Evolutionary conservation across 768 basidiomycete species (phyloP).

Genomic region (Calocera viscosa): DNA sequence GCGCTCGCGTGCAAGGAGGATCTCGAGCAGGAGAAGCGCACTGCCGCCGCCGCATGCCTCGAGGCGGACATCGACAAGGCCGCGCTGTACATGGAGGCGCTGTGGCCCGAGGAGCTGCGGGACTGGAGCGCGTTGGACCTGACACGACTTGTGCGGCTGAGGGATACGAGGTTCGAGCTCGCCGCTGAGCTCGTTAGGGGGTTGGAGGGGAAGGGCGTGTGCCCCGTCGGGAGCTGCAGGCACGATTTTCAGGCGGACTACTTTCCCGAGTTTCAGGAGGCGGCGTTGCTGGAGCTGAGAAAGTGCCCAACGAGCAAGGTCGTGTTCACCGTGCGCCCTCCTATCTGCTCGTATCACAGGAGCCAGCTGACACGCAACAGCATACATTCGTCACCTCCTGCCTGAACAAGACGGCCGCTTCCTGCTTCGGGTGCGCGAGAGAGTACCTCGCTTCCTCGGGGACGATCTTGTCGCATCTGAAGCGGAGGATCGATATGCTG

Average conservation of each 20-base stretch:
- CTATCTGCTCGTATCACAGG: neutral
- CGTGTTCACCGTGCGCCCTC: neutral
- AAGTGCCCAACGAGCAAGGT: neutral
- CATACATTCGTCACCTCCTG: neutral
- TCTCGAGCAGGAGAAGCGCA: constrained; percentile 1
- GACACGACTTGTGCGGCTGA: neutral
- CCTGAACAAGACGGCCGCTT: neutral
- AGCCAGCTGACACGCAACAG: neutral
- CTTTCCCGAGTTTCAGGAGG: constrained; percentile 6
- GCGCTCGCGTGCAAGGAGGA: constrained; percentile 6
- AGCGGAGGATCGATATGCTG: neutral
- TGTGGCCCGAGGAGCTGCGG: neutral
- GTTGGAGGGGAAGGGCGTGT: constrained; percentile 4
- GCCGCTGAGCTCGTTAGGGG: constrained; percentile 1
- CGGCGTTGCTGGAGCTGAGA: neutral
- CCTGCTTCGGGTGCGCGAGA: neutral
- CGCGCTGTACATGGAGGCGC: constrained; percentile 5
- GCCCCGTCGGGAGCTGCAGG: neutral
- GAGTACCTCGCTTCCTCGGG: neutral
- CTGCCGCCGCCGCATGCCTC: neutral
- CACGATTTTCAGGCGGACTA: constrained; percentile 4
- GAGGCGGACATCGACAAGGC: constrained; percentile 3
- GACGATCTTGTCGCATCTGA: neutral
- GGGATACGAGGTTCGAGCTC: constrained; percentile 1
- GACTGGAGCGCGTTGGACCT: constrained; percentile 4